phyloP scores from a whole-genome alignment of 164 flowering plant genomes.

The grape (Vitis vinifera) region DNA sequence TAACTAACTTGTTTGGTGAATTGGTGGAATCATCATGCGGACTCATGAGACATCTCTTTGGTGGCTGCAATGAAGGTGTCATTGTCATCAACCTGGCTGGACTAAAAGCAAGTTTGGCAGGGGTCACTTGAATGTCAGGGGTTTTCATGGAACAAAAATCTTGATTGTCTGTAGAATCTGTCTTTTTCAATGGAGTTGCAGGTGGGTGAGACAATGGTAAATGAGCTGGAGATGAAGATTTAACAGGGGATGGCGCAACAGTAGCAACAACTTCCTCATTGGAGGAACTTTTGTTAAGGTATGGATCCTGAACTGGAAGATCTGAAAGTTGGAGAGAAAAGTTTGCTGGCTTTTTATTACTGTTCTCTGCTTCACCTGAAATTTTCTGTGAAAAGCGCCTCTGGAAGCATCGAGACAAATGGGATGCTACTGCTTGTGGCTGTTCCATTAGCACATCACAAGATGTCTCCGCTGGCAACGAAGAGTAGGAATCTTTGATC shows the following conservation, averaged over 20 bases:
- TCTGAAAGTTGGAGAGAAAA: not conserved
- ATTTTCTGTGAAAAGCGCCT: slow-evolving; percentile 38
- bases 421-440: slow-evolving; percentile 33
- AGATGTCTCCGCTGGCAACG: slow-evolving; percentile 14
- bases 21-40: slow-evolving; percentile 40
- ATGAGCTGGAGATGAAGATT: slow-evolving; percentile 12
- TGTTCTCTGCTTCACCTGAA: slow-evolving; percentile 19
- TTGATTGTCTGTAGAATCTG: slow-evolving; percentile 4
- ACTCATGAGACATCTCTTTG: slow-evolving; percentile 56
- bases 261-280: slow-evolving; percentile 16
- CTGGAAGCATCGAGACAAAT: slow-evolving; percentile 42
- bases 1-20: slow-evolving; percentile 45
- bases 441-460: slow-evolving; percentile 9
- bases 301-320: slow-evolving; percentile 2
- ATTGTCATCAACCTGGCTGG: slow-evolving; percentile 50
- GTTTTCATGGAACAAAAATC: slow-evolving; percentile 14
- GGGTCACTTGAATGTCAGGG: slow-evolving; percentile 26
- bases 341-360: slow-evolving; percentile 1
- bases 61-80: slow-evolving; percentile 61
- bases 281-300: slow-evolving; percentile 1
- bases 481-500: not conserved
- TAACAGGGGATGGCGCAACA: slow-evolving; percentile 18
- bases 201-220: slow-evolving; percentile 6
- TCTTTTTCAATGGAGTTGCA: slow-evolving; percentile 27
- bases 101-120: slow-evolving; percentile 42